A percentile compares a stretch with the other conserved stretches of the same genome.
These are phyloP conservation scores for Mrakia gelida DNA, from an alignment of 768 basidiomycete species.

Conservation along the genomic window DNA sequence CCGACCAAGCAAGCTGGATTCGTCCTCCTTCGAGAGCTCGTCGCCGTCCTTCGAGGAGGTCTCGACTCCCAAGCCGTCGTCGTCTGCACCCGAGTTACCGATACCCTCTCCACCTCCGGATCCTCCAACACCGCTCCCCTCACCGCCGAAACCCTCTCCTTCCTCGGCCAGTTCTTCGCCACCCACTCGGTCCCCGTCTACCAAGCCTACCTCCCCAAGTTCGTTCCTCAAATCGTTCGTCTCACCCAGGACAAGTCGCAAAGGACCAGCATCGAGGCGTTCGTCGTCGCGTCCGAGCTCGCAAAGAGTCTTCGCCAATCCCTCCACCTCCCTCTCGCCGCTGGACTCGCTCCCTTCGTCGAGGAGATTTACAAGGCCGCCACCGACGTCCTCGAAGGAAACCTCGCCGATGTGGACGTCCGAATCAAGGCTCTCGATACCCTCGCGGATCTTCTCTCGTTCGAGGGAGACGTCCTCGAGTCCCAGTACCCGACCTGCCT, in stretches of 20 bases:
- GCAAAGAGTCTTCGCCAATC: constrained; percentile 70
- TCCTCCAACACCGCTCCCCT: constrained; percentile 61
- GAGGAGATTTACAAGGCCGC: constrained; percentile 72
- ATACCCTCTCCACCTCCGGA: constrained; percentile 37
- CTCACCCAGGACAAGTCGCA: constrained; percentile 78
- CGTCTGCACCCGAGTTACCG: constrained; percentile 52
- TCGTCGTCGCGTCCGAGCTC: constrained; percentile 79
- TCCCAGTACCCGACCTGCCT: constrained; percentile 37
- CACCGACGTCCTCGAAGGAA: constrained; percentile 61
- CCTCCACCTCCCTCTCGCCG: constrained; percentile 41
- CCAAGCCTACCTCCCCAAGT: constrained; percentile 55
- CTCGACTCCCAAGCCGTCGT: constrained; percentile 63
- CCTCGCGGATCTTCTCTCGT: constrained; percentile 81
- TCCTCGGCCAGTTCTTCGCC: constrained; percentile 78
- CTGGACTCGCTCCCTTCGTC: constrained; percentile 43
- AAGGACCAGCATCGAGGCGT: constrained; percentile 78
- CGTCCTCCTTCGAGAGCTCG: constrained; percentile 65
- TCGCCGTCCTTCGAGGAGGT: constrained; percentile 77
- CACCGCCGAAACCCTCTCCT: constrained; percentile 76
- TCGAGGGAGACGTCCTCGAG: constrained; percentile 69
- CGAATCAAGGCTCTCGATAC: constrained; percentile 73
- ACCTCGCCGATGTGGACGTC: constrained; percentile 89
- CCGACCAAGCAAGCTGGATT: constrained; percentile 82
- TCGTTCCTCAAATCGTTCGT: constrained; percentile 71
- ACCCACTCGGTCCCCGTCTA: constrained; percentile 63